Percentiles rank a stretch among this genome's conserved stretches.
Conservation (phyloP, 2,329 filamentous ascomycete genomes). For the Tolypocladium tundrense region DNA sequence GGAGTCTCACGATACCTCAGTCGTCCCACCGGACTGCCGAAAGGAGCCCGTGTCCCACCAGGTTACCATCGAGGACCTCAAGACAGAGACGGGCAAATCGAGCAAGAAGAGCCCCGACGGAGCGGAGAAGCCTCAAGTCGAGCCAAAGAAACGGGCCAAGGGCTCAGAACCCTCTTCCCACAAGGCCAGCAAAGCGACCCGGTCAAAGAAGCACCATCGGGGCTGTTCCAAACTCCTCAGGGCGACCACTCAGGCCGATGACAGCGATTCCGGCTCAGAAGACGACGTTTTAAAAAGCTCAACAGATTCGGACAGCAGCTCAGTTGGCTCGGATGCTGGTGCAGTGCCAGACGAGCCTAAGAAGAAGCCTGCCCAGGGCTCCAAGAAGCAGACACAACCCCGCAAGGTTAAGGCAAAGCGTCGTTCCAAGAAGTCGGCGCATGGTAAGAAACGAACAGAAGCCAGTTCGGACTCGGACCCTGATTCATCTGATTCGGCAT, state of each 20-base stretch:
- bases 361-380: background rate
- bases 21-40: slow-evolving; percentile 9
- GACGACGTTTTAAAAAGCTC: background rate
- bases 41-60: slow-evolving; percentile 1
- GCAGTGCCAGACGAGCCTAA: slow-evolving; percentile 2
- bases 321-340: slow-evolving; percentile 1
- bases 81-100: background rate
- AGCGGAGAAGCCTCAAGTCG: slow-evolving; percentile 3
- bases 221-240: slow-evolving; percentile 5
- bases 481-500: background rate
- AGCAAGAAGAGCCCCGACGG: background rate
- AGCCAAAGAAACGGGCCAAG: slow-evolving; percentile 3
- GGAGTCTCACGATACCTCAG: slow-evolving; percentile 9
- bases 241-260: background rate
- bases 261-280: slow-evolving; percentile 2
- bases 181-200: background rate
- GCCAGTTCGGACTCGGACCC: background rate
- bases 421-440: background rate
- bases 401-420: background rate
- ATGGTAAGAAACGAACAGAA: background rate
- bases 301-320: background rate
- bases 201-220: slow-evolving; percentile 8
- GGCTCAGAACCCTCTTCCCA: background rate
- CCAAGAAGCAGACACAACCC: background rate
- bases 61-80: slow-evolving; percentile 2